These are phyloP conservation scores for Biscogniauxia sp. DNA, from an alignment of 2,329 filamentous ascomycete genomes.

Conservation along the genomic window DNA sequence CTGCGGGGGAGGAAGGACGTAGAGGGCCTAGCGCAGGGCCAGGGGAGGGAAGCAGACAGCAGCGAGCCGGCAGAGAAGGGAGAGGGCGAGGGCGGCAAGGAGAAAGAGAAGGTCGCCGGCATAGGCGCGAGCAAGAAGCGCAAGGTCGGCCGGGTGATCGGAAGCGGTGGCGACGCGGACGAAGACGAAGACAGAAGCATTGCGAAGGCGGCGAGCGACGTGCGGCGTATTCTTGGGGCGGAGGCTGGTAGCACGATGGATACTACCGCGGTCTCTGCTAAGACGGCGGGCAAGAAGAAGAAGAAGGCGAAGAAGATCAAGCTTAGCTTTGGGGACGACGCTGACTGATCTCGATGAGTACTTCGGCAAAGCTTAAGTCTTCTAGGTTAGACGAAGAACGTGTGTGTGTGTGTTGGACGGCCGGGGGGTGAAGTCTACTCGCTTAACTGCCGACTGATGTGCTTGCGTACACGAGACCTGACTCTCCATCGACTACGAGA, in stretches of 20 bases:
- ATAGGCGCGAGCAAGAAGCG: constrained; percentile 52
- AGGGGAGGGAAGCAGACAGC: constrained; percentile 17
- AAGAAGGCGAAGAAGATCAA: constrained; percentile 65
- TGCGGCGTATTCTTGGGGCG: constrained; percentile 8
- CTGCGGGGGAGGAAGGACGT: constrained; percentile 38
- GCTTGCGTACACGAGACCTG: background rate
- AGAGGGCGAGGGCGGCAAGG: constrained; percentile 11
- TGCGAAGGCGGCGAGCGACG: constrained; percentile 22
- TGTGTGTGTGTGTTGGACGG: no score
- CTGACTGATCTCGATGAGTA: constrained; percentile 25
- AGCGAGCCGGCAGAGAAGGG: constrained; percentile 14
- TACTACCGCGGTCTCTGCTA: constrained; percentile 13
- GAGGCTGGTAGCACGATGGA: constrained; percentile 1
- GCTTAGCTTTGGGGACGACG: constrained; percentile 64
- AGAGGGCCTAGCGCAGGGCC: constrained; percentile 29
- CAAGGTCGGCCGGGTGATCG: constrained; percentile 52
- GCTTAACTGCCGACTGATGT: background rate
- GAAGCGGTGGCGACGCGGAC: constrained; percentile 39
- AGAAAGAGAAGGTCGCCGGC: constrained; percentile 34
- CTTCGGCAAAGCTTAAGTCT: background rate
- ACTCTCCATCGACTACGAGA: background rate
- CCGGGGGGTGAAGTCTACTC: background rate
- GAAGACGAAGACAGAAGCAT: constrained; percentile 17
- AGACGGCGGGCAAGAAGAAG: constrained; percentile 34
- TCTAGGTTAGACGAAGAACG: background rate